Evolutionary conservation across 768 basidiomycete species (phyloP).

Genomic region (Panaeolus cyanescens): DNA sequence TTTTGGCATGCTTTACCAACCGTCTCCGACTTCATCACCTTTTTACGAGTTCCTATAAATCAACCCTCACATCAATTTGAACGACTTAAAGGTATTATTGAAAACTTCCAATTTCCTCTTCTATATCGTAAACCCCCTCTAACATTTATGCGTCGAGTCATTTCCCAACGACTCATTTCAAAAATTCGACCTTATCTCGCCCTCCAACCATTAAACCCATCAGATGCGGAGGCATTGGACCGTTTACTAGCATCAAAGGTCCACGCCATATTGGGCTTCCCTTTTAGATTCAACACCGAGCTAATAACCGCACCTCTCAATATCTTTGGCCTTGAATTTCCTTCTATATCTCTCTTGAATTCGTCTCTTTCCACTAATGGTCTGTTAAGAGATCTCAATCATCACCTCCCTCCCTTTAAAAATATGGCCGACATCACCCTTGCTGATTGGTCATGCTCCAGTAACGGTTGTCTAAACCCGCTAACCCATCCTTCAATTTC

Average conservation of each 20-base stretch:
- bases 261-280: slow-evolving; percentile 22
- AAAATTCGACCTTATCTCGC: slow-evolving; percentile 17
- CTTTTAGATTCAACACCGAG: slow-evolving; percentile 14
- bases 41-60: slow-evolving; percentile 19
- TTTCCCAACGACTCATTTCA: slow-evolving; percentile 21
- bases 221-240: slow-evolving; percentile 22
- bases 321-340: slow-evolving; percentile 12
- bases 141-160: slow-evolving; percentile 21
- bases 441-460: slow-evolving; percentile 18
- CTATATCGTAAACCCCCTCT: slow-evolving; percentile 13
- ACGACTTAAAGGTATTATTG: slow-evolving; percentile 16
- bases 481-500: not conserved
- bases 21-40: not conserved
- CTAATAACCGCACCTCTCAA: slow-evolving; percentile 8
- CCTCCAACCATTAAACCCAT: slow-evolving; percentile 22
- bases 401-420: slow-evolving; percentile 16
- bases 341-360: slow-evolving; percentile 13
- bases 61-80: slow-evolving; percentile 12
- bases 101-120: slow-evolving; percentile 22
- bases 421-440: slow-evolving; percentile 14
- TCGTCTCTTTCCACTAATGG: slow-evolving; percentile 10
- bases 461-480: slow-evolving; percentile 7
- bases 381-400: slow-evolving; percentile 17
- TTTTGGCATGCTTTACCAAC: too few species aligned
- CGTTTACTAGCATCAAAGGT: slow-evolving; percentile 9